Conservation (phyloP, 768 basidiomycete species). For the Astraeus odoratus region DNA sequence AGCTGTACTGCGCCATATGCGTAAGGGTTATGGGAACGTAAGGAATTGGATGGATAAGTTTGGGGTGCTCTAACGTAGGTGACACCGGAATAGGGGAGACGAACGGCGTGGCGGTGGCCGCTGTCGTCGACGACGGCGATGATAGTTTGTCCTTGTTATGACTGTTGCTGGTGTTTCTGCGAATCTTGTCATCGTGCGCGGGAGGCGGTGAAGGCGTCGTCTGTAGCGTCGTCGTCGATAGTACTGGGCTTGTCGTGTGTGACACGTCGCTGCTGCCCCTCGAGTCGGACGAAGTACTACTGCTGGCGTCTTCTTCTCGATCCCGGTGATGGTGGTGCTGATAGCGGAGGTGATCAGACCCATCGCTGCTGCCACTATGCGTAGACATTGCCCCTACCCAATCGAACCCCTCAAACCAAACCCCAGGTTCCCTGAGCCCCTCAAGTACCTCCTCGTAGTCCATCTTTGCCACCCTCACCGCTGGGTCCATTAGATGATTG, state of each 20-base stretch:
- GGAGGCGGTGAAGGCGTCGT: slow-evolving; percentile 78
- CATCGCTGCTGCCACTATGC: slow-evolving; percentile 35
- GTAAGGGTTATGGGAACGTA: slow-evolving; percentile 53
- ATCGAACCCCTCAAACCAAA: slow-evolving; percentile 72
- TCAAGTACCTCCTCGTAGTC: slow-evolving; percentile 51
- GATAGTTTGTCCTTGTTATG: slow-evolving; percentile 8
- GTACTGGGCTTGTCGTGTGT: slow-evolving; percentile 62
- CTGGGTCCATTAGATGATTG: too few species aligned
- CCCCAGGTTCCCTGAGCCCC: slow-evolving; percentile 46
- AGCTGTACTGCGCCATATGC: slow-evolving; percentile 50
- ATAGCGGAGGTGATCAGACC: slow-evolving; percentile 25
- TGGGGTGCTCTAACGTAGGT: too few species aligned
- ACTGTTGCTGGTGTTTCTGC: slow-evolving; percentile 23
- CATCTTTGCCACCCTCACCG: slow-evolving; percentile 49
- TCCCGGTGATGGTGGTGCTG: slow-evolving; percentile 21
- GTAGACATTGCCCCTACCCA: slow-evolving; percentile 35
- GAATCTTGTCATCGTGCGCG: slow-evolving; percentile 27
- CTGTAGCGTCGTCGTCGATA: slow-evolving; percentile 66
- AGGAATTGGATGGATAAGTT: slow-evolving; percentile 62
- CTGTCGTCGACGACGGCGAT: too few species aligned
- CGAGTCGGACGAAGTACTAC: slow-evolving; percentile 37
- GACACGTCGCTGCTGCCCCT: slow-evolving; percentile 47
- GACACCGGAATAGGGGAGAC: too few species aligned
- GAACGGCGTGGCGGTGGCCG: too few species aligned
- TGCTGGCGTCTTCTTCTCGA: slow-evolving; percentile 43